Percentiles rank a stretch among this genome's conserved stretches.
These are phyloP conservation scores for Malania oleifera DNA, from an alignment of 164 flowering plant genomes.

Conservation along the genomic window DNA sequence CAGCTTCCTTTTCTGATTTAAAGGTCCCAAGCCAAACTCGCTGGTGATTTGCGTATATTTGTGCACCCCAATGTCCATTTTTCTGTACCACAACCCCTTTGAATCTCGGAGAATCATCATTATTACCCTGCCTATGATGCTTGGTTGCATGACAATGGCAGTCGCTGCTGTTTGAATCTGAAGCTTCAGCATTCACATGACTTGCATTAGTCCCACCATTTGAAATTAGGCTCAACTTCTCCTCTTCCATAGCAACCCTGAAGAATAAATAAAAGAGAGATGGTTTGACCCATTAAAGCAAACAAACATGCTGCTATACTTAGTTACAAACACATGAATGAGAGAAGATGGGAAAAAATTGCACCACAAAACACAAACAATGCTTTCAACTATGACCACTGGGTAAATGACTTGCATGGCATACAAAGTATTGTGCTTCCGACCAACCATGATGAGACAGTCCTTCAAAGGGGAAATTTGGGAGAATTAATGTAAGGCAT, in stretches of 20 bases:
- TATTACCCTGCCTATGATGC: neutral
- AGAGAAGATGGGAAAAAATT: too few relatives aligned
- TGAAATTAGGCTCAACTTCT: neutral
- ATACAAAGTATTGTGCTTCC: too few relatives aligned
- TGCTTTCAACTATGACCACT: too few relatives aligned
- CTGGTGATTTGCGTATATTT: slow-evolving; percentile 50
- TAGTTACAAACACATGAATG: too few relatives aligned
- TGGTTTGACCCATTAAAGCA: too few relatives aligned
- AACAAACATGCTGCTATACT: too few relatives aligned
- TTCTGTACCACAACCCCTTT: slow-evolving; percentile 53
- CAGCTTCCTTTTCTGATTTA: slow-evolving; percentile 42
- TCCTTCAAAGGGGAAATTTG: too few relatives aligned
- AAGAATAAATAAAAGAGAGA: neutral
- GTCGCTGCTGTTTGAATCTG: slow-evolving; percentile 12
- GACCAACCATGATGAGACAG: too few relatives aligned
- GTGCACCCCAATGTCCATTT: slow-evolving; percentile 66
- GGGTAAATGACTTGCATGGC: too few relatives aligned
- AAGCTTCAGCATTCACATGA: neutral
- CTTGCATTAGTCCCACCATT: neutral
- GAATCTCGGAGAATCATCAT: slow-evolving; percentile 10
- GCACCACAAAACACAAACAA: too few relatives aligned
- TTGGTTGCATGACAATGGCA: neutral
- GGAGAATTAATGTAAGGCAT: too few relatives aligned
- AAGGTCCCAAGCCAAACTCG: slow-evolving; percentile 66
- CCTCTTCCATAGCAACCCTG: neutral